Base-by-base conservation (phyloP, 164 flowering plant species). In the Hamamelis virginiana region DNA sequence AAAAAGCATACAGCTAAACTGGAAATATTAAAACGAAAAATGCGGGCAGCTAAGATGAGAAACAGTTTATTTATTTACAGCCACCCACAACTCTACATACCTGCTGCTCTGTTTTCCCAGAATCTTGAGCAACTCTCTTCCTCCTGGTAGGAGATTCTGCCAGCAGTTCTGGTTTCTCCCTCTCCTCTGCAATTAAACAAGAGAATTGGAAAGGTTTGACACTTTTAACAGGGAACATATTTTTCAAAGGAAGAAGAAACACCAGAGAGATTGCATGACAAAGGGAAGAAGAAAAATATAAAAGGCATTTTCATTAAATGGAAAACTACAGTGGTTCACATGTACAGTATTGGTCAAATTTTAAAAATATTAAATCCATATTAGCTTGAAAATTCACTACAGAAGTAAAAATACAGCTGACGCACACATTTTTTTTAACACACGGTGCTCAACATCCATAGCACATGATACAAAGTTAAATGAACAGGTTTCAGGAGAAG, bases 41-140 rank as follows among this genome's bases (percentile, higher is more conserved):
- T n/a, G n/a, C n/a, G n/a, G 21, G 26, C 51, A 45, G 57, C 27
- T 22, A 67, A 58, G 50, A 44, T 8, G 16, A 63, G 18, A 75
- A 50, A 51, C 33, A 71, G 25, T 10, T 10, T 15, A 50, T 50
- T n/a, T 6, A 41, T 33, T 18, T 28, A 8, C 11, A 27, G 59
- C 25, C 8, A 58, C 25, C 16, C 27, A 5, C 50, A 50, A 53
- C 15, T 9, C 15, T 1, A 52, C 25, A 16, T 77, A 89, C 98
- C 92, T 91, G 97, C 74, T 91, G 96, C 80, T 92, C 99, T 9
- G 96, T 88, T 81, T 86, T 91, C 57, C 96, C 97, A 61, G 97
- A 95, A 3, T 83, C 97, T 73, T 80, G 76, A 65, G 99, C 99
- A 66, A 95, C 76, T 80, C 97, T 78, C 77, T 92, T 95, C 73